Base-by-base conservation (phyloP, 2,329 filamentous ascomycete genomes). In the Thyridium curvatum region DNA sequence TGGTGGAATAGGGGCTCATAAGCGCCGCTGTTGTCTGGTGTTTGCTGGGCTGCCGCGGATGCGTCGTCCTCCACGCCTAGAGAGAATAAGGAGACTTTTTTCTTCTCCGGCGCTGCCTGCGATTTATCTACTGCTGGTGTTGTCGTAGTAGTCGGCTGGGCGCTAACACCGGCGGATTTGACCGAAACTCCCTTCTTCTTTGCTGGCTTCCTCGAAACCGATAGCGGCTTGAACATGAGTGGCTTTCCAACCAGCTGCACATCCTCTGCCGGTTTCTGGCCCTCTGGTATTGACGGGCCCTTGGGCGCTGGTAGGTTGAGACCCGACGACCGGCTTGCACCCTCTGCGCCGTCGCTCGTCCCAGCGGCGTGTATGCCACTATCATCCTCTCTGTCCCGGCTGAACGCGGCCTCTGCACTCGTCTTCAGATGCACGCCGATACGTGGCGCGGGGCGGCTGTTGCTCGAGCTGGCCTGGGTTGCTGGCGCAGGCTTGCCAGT, bases 201-300 rank as follows among this genome's bases (percentile, higher is more conserved):
- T 46, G 75, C 77, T 21, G 80, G 72, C 46, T 84, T 87, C 44
- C 86, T 75, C 13, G 82, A 78, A 12, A 96, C 89, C 1, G 90
- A 95, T 30, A 96, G 68, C 4, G 91, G 91, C 55, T 82, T 85
- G 61, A 97, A 96, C 78, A 88, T 86, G 60, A 90, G 77, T 12
- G 88, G 79, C 50, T 90, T 93, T 15, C 85, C 86, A 3, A 82
- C 75, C 12, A 85, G 62, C 61, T 86, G 83, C 13, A 84, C 73
- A 41, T 83, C 77, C 2, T 75, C 69, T n/a, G 72, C 73, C 18
- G 72, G 61, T 52, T 79, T 78, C 51, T 78, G 71, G 32, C 73
- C 72, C 12, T 66, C 66, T 2, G 73, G 70, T 50, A 76, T 72
- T 26, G 68, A 64, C n/a, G 72, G 71, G 34, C 58, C 55, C 12